A percentile compares a stretch with the other conserved stretches of the same genome.
These are phyloP conservation scores for Apiosordaria backusii DNA, from an alignment of 495 filamentous ascomycete species.

Conservation along the genomic window DNA sequence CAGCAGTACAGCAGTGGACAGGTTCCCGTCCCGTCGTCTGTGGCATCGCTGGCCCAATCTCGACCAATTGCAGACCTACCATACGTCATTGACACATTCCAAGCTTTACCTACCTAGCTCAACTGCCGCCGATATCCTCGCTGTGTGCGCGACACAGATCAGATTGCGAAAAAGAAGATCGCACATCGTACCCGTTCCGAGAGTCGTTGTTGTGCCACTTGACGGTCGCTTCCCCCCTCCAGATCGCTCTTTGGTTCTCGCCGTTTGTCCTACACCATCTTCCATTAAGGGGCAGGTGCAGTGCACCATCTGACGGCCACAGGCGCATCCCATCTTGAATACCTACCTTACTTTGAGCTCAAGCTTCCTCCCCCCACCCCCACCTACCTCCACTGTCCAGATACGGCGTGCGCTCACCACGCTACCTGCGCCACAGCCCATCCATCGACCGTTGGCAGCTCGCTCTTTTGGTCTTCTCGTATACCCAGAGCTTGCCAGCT, in stretches of 20 bases:
- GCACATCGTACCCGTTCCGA: neutral
- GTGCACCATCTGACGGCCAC: neutral
- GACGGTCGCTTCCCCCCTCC: neutral
- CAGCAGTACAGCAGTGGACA: neutral
- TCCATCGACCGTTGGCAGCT: slow-evolving; percentile 1
- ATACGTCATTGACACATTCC: slow-evolving; percentile 8
- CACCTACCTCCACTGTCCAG: neutral
- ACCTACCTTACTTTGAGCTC: neutral
- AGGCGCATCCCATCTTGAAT: neutral
- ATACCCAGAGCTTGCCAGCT: neutral
- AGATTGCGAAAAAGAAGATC: neutral
- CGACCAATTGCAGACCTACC: slow-evolving; percentile 1
- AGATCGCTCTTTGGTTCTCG: too few relatives aligned
- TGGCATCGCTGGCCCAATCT: neutral
- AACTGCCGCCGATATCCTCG: slow-evolving; percentile 1
- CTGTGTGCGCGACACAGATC: neutral
- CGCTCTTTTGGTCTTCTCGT: neutral
- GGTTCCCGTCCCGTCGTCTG: neutral
- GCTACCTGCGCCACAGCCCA: slow-evolving; percentile 8
- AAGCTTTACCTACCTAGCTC: neutral
- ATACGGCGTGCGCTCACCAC: too few relatives aligned
- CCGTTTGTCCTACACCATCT: neutral
- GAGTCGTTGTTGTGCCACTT: slow-evolving; percentile 1
- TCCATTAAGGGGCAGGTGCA: slow-evolving; percentile 1
- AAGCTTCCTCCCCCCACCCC: neutral